Evolutionary conservation across 2,329 filamentous ascomycete species (phyloP).

Genomic region (Fusarium sp.): DNA sequence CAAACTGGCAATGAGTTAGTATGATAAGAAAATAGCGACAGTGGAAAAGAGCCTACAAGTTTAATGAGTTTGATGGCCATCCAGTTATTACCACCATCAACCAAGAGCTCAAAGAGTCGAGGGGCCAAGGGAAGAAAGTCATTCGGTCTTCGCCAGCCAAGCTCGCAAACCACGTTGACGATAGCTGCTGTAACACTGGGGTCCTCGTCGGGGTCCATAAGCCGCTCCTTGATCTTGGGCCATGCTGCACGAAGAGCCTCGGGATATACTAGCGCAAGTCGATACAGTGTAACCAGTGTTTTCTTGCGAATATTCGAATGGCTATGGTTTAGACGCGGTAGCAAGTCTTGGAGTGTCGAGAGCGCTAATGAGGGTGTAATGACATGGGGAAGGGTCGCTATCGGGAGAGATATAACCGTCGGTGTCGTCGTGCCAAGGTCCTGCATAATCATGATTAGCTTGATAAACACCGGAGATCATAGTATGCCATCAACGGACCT

Average conservation of each 20-base stretch:
- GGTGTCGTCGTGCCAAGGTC: constrained; percentile 80
- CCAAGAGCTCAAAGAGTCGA: constrained; percentile 89
- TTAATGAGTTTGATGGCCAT: constrained; percentile 99
- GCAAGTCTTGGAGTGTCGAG: constrained; percentile 86
- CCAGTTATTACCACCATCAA: constrained; percentile 97
- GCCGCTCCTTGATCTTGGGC: constrained; percentile 95
- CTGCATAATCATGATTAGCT: constrained; percentile 47
- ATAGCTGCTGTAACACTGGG: constrained; percentile 94
- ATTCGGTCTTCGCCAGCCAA: constrained; percentile 92
- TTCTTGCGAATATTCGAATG: constrained; percentile 92
- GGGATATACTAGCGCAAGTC: constrained; percentile 94
- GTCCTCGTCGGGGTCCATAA: constrained; percentile 92
- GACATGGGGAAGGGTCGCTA: constrained; percentile 92
- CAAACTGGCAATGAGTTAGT: constrained; percentile 74
- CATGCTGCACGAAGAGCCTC: constrained; percentile 92
- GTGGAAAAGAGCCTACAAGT: constrained; percentile 67
- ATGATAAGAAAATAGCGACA: not conserved
- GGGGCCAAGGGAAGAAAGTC: constrained; percentile 95
- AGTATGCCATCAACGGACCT: constrained; percentile 63
- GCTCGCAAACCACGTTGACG: constrained; percentile 95
- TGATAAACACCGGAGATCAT: not conserved
- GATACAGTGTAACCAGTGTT: constrained; percentile 93
- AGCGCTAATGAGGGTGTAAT: constrained; percentile 93
- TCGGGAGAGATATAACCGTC: constrained; percentile 85
- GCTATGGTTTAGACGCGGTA: constrained; percentile 89